A percentile compares a stretch with the other conserved stretches of the same genome.
Evolutionary conservation across 768 basidiomycete genomes (phyloP).

Genomic region (Royoungia palumana): DNA sequence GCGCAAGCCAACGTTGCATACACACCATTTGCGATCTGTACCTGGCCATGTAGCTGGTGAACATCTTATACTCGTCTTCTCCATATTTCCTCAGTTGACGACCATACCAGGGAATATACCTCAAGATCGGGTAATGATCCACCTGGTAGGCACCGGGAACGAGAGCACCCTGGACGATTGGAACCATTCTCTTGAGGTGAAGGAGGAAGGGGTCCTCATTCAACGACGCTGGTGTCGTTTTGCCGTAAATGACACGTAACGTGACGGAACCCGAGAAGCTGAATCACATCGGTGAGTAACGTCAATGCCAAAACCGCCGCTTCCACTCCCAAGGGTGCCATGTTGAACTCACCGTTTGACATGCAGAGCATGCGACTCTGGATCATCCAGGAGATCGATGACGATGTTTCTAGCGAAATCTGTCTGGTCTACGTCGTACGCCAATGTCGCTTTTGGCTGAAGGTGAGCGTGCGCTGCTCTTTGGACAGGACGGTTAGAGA

Average conservation of each 20-base stretch:
- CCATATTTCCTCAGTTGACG: slow-evolving; percentile 53
- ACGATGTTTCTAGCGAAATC: slow-evolving; percentile 29
- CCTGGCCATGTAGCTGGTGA: slow-evolving; percentile 44
- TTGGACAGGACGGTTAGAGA: too few relatives aligned
- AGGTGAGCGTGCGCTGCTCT: slow-evolving; percentile 55
- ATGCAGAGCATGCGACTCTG: slow-evolving; percentile 23
- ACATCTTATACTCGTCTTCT: slow-evolving; percentile 47
- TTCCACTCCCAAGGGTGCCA: too few relatives aligned
- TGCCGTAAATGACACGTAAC: slow-evolving; percentile 28
- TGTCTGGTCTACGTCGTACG: slow-evolving; percentile 47
- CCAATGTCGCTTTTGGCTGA: slow-evolving; percentile 44
- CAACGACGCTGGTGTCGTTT: slow-evolving; percentile 17
- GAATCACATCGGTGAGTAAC: too few relatives aligned
- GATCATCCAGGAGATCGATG: slow-evolving; percentile 22
- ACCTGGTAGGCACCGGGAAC: slow-evolving; percentile 33
- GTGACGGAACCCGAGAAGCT: slow-evolving; percentile 29
- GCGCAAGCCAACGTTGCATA: too few relatives aligned
- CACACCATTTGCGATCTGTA: slow-evolving; percentile 45
- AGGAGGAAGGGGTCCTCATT: slow-evolving; percentile 20
- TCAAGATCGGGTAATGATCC: slow-evolving; percentile 34
- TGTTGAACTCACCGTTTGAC: slow-evolving; percentile 33
- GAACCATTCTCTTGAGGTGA: slow-evolving; percentile 28
- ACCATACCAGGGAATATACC: slow-evolving; percentile 60
- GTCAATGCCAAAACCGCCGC: too few relatives aligned
- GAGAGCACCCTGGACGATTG: slow-evolving; percentile 30